phyloP scores from a whole-genome alignment of 768 basidiomycete species.

The Imleria badia region DNA sequence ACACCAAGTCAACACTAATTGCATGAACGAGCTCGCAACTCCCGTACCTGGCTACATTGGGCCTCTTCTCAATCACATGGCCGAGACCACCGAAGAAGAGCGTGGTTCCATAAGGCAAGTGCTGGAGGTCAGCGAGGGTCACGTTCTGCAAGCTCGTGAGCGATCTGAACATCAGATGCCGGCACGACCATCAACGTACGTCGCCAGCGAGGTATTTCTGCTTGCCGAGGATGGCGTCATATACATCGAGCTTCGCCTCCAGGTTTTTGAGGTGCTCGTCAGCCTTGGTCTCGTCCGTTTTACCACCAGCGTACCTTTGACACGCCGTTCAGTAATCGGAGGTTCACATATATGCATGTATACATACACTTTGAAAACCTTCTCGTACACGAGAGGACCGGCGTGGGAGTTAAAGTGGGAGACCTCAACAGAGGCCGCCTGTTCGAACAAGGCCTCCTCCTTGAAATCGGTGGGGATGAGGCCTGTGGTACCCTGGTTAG shows the following conservation, averaged over 20 bases:
- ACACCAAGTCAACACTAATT: slow-evolving; percentile 1
- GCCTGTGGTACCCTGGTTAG: slow-evolving; percentile 43
- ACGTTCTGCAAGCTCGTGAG: slow-evolving; percentile 33
- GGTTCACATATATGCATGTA: too few relatives aligned
- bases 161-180: not conserved
- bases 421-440: slow-evolving; percentile 45
- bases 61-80: slow-evolving; percentile 33
- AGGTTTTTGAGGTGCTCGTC: slow-evolving; percentile 19
- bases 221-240: slow-evolving; percentile 53
- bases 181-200: slow-evolving; percentile 31
- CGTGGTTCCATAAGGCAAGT: slow-evolving; percentile 46
- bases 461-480: slow-evolving; percentile 48
- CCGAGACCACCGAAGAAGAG: slow-evolving; percentile 26
- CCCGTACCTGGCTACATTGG: slow-evolving; percentile 45
- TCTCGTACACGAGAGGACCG: slow-evolving; percentile 43
- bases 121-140: slow-evolving; percentile 59
- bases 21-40: not conserved
- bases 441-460: slow-evolving; percentile 33
- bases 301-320: slow-evolving; percentile 17
- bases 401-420: slow-evolving; percentile 50
- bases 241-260: slow-evolving; percentile 44
- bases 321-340: not conserved
- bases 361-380: slow-evolving; percentile 50
- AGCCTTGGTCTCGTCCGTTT: slow-evolving; percentile 24
- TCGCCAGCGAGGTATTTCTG: slow-evolving; percentile 58